phyloP scores from a whole-genome alignment of 2,329 filamentous ascomycete genomes.

The Diplodia intermedia region DNA sequence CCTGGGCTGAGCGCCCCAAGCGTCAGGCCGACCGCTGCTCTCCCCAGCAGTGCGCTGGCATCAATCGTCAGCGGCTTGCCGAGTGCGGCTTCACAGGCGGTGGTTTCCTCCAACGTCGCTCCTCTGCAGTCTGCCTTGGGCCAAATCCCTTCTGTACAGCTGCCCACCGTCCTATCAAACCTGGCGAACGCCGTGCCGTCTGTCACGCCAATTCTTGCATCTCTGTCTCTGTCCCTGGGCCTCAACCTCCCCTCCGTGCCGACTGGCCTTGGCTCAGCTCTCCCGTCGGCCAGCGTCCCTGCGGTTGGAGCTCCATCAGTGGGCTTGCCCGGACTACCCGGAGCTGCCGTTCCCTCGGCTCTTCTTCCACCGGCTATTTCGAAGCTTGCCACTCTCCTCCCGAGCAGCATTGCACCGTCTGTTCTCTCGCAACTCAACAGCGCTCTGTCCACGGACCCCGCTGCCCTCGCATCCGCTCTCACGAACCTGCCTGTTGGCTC shows the following conservation, averaged over 20 bases:
- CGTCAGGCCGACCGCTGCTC: background rate
- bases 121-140: constrained; percentile 2
- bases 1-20: background rate
- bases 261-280: background rate
- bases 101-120: background rate
- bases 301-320: no score
- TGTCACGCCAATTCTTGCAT: background rate
- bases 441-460: constrained; percentile 4
- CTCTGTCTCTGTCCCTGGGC: background rate
- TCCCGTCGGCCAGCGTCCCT: background rate
- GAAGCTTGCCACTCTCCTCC: constrained; percentile 9
- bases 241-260: background rate
- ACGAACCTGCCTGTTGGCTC: background rate
- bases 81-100: background rate
- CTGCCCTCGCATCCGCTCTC: constrained; percentile 7
- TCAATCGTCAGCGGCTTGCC: constrained; percentile 8
- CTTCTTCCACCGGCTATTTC: constrained; percentile 3
- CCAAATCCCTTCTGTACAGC: background rate
- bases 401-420: constrained; percentile 4
- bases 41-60: background rate
- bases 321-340: background rate
- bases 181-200: background rate
- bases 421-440: constrained; percentile 1
- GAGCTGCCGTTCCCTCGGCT: background rate
- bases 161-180: background rate